Conservation (phyloP, 805 yeast species). For the Ogataea allantospora region DNA sequence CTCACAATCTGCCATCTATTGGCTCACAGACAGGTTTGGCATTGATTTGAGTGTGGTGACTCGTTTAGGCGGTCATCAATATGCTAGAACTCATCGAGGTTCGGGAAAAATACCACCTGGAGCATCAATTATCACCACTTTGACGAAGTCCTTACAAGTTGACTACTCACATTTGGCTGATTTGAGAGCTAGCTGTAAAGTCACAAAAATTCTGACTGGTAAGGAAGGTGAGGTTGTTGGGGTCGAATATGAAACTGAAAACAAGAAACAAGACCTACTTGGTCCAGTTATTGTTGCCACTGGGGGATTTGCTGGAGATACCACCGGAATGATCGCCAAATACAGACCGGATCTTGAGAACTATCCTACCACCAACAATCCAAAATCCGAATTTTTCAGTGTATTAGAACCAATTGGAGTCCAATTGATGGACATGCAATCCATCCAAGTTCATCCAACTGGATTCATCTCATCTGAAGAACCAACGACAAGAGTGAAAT, state of each 20-base stretch:
- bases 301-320: slow-evolving; percentile 69
- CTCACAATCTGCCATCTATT: slow-evolving; percentile 65
- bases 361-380: slow-evolving; percentile 60
- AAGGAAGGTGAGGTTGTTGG: slow-evolving; percentile 23
- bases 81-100: slow-evolving; percentile 80
- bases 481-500: slow-evolving; percentile 36
- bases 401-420: slow-evolving; percentile 52
- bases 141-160: slow-evolving; percentile 49
- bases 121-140: slow-evolving; percentile 57
- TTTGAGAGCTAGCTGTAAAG: slow-evolving; percentile 34
- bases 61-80: slow-evolving; percentile 82
- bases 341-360: slow-evolving; percentile 57
- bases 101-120: slow-evolving; percentile 64
- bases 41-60: slow-evolving; percentile 66
- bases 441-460: slow-evolving; percentile 68
- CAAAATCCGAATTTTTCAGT: slow-evolving; percentile 62
- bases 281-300: slow-evolving; percentile 65
- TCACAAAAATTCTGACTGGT: slow-evolving; percentile 40
- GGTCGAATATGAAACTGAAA: slow-evolving; percentile 33
- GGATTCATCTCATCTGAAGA: slow-evolving; percentile 54
- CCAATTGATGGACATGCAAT: slow-evolving; percentile 58
- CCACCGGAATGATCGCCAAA: slow-evolving; percentile 47
- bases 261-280: slow-evolving; percentile 18
- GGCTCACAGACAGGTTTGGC: slow-evolving; percentile 62
- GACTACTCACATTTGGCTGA: slow-evolving; percentile 39